Base-by-base conservation (phyloP, 139 green algal species). In the Yamagishiella unicocca region DNA sequence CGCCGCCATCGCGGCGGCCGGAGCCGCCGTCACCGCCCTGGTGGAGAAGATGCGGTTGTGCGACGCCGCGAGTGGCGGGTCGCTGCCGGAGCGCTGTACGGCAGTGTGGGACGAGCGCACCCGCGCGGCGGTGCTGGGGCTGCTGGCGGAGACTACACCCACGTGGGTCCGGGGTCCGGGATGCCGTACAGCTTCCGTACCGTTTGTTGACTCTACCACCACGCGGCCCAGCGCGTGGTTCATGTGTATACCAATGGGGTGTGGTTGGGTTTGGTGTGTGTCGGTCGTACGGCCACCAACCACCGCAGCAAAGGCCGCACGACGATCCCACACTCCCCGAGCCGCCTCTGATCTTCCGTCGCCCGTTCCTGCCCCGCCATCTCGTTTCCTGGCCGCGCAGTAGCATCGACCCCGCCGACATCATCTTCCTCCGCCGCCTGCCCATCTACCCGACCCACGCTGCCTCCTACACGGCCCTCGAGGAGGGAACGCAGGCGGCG, bases 381-480 rank as follows among this genome's bases (percentile, higher is more conserved):
- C 50, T 58, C 17, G 50, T 17, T 9, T 42, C 21, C n/a, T 21
- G 50, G 29, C 6, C 82, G n/a, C 82, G 25, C 25, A 81, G 89
- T 24, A 78, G 72, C 14, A 58, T 92, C n/a, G 70, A 87, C 46
- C 43, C 77, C 7, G 55, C 67, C 1, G 87, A 89, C 38, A 58
- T 83, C 24, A 14, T 37, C 12, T 87, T 92, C 55, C 43, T 94
- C 45, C 83, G 87, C 14, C 40, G 62, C 19, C 78, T 94, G 72
- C 91, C 91, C 9, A 84, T 94, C 77, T 94, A 86, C 73, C 81
- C 85, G 27, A 87, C 81, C 29, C 84, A 92, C 42, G 35, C 31
- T 0, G 50, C 54, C 8, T 22, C 2, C 17, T 50, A 38, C 53
- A 64, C 79, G 3, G 79, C 79, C 19, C 79, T 85, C n/a, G 79